Base-by-base conservation (phyloP, 139 green algal genomes). In the Coccomyxa sp. region DNA sequence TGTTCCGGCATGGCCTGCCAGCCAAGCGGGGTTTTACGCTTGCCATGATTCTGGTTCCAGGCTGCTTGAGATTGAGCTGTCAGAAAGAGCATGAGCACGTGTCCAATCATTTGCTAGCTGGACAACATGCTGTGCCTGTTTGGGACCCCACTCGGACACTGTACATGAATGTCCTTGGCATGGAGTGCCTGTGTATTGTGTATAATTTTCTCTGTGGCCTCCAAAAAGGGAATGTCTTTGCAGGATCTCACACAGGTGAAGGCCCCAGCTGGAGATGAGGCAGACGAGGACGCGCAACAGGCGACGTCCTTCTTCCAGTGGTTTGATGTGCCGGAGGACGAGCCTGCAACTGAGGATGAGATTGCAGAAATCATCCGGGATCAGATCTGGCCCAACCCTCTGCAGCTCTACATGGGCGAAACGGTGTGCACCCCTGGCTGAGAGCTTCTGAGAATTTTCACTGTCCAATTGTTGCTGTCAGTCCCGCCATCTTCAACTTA, bases 321-420 rank as follows among this genome's bases (percentile, higher is more conserved):
- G 69, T 41, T 74, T 12, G 69, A 74, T 12, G 24, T 41, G 69
- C 69, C 69, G 34, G 34, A 74, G 34, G 33, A 74, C 24, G n/a
- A n/a, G n/a, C n/a, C n/a, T n/a, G n/a, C n/a, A n/a, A n/a, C 33
- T 41, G 37, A 71, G 34, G 78, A 82, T n/a, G 68, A 84, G 55
- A 64, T 92, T 18, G 83, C 88, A 0, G 87, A 90, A 50, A 39
- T 85, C 7, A 82, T 93, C 39, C 88, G 87, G 76, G 85, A 93
- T 22, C 85, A 91, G 35, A 78, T 93, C 34, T 93, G 89, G 89
- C 85, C 79, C 54, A 89, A 93, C 79, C 87, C 89, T 7, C 14
- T 88, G 31, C 87, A 89, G 74, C 86, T 87, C 82, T 91, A 78
- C 73, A 37, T 68, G 68, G 58, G 58, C 58, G 58, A 71, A 10